phyloP scores from a whole-genome alignment of 805 yeast species.

The Cyberlindnera mississippiensis region DNA sequence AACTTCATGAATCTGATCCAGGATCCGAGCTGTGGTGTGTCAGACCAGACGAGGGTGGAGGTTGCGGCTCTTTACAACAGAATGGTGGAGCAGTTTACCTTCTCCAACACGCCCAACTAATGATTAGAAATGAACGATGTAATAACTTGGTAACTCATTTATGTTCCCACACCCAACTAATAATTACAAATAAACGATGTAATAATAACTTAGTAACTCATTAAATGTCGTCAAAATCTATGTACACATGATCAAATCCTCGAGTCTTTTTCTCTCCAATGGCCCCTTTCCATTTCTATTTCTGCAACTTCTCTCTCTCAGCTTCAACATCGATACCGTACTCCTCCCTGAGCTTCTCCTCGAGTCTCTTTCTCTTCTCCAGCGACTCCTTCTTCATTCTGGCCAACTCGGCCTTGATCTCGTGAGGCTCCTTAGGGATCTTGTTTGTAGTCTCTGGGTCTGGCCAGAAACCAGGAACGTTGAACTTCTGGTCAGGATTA shows the following conservation, averaged over 20 bases:
- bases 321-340: conserved; percentile 60
- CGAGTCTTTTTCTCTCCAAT: not conserved
- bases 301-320: conserved; percentile 34
- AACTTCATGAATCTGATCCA: conserved; percentile 12
- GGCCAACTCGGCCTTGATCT: conserved; percentile 86
- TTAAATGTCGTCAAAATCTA: conserved; percentile 5
- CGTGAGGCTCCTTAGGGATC: conserved; percentile 90
- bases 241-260: not conserved
- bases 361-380: conserved; percentile 70
- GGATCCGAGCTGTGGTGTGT: conserved; percentile 9
- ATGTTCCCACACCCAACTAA: not conserved
- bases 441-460: conserved; percentile 89
- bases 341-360: conserved; percentile 59
- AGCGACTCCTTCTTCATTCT: conserved; percentile 73
- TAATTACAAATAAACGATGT: too few species aligned
- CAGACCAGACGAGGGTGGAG: conserved; percentile 13
- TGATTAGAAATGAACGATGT: too few species aligned
- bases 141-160: too few species aligned
- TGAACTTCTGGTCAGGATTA: conserved; percentile 83
- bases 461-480: conserved; percentile 95
- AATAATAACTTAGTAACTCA: conserved; percentile 1
- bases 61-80: conserved; percentile 3
- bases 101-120: not conserved
- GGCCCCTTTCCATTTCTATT: conserved; percentile 7
- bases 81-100: not conserved